phyloP scores from a whole-genome alignment of 2,329 filamentous ascomycete genomes.

The Xylariaceae sp. region DNA sequence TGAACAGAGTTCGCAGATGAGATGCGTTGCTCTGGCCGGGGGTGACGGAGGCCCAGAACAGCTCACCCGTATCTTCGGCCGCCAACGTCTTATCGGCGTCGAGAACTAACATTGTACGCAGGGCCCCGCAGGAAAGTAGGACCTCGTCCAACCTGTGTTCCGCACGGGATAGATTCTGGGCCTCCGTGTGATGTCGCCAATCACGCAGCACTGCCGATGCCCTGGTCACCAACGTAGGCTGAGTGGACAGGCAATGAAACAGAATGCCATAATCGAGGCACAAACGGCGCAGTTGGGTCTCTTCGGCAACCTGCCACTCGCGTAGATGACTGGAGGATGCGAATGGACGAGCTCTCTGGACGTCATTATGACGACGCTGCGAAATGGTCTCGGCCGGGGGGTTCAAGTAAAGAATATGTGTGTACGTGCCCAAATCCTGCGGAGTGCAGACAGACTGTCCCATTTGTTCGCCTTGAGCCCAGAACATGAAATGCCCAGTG shows the following conservation, averaged over 20 bases:
- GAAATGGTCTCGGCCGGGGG: slow-evolving; percentile 36
- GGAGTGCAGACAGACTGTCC: slow-evolving; percentile 39
- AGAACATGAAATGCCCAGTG: slow-evolving; percentile 56
- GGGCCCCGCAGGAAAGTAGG: slow-evolving; percentile 19
- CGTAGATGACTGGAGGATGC: slow-evolving; percentile 37
- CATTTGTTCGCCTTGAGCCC: slow-evolving; percentile 36
- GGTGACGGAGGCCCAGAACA: slow-evolving; percentile 45
- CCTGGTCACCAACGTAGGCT: slow-evolving; percentile 7
- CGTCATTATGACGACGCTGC: slow-evolving; percentile 38
- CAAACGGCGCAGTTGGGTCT: slow-evolving; percentile 37
- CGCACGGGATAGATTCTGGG: slow-evolving; percentile 36
- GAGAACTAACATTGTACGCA: slow-evolving; percentile 50
- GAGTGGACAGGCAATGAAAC: slow-evolving; percentile 34
- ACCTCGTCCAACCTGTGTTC: slow-evolving; percentile 33
- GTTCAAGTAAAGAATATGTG: slow-evolving; percentile 59
- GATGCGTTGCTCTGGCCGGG: background rate
- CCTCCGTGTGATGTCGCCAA: slow-evolving; percentile 38
- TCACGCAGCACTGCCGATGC: slow-evolving; percentile 32
- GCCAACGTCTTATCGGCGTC: slow-evolving; percentile 59
- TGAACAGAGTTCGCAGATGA: slow-evolving; percentile 46
- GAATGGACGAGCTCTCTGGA: slow-evolving; percentile 32
- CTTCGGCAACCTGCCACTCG: slow-evolving; percentile 50
- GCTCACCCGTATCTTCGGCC: slow-evolving; percentile 44
- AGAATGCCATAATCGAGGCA: slow-evolving; percentile 47
- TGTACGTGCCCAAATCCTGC: slow-evolving; percentile 47